Base-by-base conservation (phyloP, 2,329 filamentous ascomycete species). In the Celoporthe dispersa region DNA sequence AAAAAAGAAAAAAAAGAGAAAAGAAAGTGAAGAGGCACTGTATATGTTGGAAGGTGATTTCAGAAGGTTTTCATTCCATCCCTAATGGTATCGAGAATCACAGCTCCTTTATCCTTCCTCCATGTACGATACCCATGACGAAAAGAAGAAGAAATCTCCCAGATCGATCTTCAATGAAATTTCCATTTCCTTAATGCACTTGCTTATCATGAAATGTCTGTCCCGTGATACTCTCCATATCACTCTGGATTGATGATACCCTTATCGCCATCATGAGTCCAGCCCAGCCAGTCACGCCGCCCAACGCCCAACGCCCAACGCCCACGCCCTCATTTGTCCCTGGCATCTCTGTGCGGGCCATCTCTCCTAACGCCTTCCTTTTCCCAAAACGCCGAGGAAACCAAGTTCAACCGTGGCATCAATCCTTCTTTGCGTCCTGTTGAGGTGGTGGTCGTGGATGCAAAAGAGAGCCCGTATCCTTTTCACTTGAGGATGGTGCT, bases 401-500 rank as follows among this genome's bases (percentile, higher is more conserved):
- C 39, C 48, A 14, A 67, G n/a, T 3, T 44, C 25, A 22, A 28
- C 9, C 16, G 25, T 14, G 14, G 3, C 8, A 12, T 71, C 60
- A 72, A 33, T 72, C 70, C 9, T 70, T 66, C 37, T 72, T 72
- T 12, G 65, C 55, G 33, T 70, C 64, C 39, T 69, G 44, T n/a
- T 48, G 70, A 31, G 68, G 57, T 16, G 70, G 67, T 1, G 59
- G 59, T 25, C 55, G n/a, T 22, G 66, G 44, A 19, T 68, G 62
- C 25, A 68, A n/a, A 51, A 68, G 65, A 12, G 39, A 67, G 31
- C 64, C 44, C 31, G 59, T 61, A 11, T 70, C 70, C 51, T 72
- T 72, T 31, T 72, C 68, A 44, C 31, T 61, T 44, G 44, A 16
- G 9, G 44, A 14, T 60, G 61, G 14, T 22, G 61, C 61, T 35